These are phyloP conservation scores for Sherardia arvensis DNA, from an alignment of 257 asterid species.

Conservation along the genomic window DNA sequence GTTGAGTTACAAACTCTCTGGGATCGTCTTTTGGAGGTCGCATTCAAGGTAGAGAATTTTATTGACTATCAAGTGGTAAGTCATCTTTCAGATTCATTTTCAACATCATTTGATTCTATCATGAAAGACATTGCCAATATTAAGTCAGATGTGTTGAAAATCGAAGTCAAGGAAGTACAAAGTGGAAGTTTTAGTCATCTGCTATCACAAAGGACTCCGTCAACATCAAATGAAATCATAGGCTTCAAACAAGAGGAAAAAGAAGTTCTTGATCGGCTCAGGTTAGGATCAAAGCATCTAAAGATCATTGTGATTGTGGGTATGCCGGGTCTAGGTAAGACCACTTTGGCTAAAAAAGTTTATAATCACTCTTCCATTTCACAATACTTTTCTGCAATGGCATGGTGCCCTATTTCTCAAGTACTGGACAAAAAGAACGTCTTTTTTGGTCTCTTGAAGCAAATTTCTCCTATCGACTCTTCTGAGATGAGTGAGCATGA, in stretches of 20 bases:
- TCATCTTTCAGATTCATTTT: neutral
- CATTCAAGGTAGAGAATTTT: neutral
- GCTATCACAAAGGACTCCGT: neutral
- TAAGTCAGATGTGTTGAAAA: neutral
- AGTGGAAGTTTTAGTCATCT: neutral
- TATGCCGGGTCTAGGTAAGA: slow-evolving; percentile 9
- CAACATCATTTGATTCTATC: neutral
- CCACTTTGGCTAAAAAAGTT: slow-evolving; percentile 10
- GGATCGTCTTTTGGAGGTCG: neutral
- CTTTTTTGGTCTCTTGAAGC: neutral
- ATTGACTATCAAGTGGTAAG: neutral
- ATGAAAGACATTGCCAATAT: neutral
- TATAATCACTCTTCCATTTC: neutral
- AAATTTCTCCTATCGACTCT: neutral
- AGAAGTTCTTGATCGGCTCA: neutral
- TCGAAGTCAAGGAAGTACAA: neutral
- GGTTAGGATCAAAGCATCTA: neutral
- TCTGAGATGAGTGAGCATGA: neutral
- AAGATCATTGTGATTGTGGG: neutral
- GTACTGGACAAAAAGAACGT: neutral
- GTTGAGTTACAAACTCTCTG: neutral
- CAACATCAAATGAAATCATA: neutral
- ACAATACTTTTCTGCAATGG: neutral
- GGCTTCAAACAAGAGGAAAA: neutral
- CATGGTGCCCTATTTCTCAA: slow-evolving; percentile 6